These are phyloP conservation scores for Anthracocystis setariae DNA, from an alignment of 1,284 basidiomycete species.

Conservation along the genomic window DNA sequence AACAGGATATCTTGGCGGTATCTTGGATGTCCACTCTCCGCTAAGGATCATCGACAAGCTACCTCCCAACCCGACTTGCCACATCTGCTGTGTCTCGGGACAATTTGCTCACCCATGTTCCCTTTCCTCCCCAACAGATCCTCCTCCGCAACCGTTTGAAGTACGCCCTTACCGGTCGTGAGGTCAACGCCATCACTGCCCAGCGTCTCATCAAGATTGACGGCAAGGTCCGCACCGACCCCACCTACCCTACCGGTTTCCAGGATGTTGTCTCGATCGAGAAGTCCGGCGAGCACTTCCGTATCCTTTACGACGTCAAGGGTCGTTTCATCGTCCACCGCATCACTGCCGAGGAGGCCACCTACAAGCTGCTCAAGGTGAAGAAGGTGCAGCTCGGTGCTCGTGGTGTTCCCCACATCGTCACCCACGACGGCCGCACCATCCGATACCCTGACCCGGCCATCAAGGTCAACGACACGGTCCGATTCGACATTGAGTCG, in stretches of 20 bases:
- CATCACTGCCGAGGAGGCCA: slow-evolving; percentile 96
- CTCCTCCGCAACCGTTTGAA: slow-evolving; percentile 99
- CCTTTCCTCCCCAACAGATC: slow-evolving; percentile 69
- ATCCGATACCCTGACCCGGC: slow-evolving; percentile 98
- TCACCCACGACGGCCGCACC: slow-evolving; percentile 99
- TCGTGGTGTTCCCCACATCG: slow-evolving; percentile 93
- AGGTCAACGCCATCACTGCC: slow-evolving; percentile 93
- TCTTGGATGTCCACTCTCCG: too few species aligned
- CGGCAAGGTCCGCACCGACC: slow-evolving; percentile 97
- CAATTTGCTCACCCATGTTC: slow-evolving; percentile 8
- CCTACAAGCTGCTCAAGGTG: slow-evolving; percentile 98
- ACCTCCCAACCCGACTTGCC: too few species aligned
- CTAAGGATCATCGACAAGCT: too few species aligned
- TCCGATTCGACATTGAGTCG: slow-evolving; percentile 95
- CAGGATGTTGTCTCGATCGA: slow-evolving; percentile 98
- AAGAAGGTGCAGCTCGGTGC: slow-evolving; percentile 89
- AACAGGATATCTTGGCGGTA: too few species aligned
- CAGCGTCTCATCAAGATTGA: slow-evolving; percentile 99
- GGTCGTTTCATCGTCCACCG: slow-evolving; percentile 98
- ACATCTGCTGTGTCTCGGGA: background rate
- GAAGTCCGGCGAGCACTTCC: slow-evolving; percentile 99
- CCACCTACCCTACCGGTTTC: slow-evolving; percentile 96
- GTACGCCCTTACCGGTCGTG: slow-evolving; percentile 95
- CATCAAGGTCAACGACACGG: slow-evolving; percentile 96
- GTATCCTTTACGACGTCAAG: slow-evolving; percentile 98